These are phyloP conservation scores for Rhododendron vialii DNA, from an alignment of 148 eudicot genomes.

Conservation along the genomic window DNA sequence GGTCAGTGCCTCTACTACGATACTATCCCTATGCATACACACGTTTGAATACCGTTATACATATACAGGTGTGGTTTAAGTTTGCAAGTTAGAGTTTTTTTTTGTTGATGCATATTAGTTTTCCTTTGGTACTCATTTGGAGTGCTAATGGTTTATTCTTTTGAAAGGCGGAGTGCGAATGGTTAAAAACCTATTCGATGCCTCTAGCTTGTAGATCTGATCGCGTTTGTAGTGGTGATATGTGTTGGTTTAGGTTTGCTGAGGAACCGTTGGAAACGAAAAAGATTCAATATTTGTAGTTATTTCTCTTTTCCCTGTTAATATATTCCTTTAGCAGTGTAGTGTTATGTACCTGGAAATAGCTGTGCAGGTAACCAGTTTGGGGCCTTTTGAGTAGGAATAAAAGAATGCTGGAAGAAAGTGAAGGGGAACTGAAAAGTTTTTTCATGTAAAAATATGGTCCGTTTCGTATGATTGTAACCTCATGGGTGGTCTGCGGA, in stretches of 20 bases:
- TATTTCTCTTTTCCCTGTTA: neutral
- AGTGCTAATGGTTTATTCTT: neutral
- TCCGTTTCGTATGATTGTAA: neutral
- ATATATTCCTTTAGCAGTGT: neutral
- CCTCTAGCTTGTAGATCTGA: neutral
- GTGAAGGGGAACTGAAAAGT: neutral
- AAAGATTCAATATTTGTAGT: neutral
- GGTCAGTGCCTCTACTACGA: conserved; percentile 12
- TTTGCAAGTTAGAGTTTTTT: neutral
- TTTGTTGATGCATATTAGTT: neutral
- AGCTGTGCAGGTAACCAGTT: neutral
- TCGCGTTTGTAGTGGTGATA: too few relatives aligned
- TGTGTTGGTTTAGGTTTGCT: neutral
- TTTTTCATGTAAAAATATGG: neutral
- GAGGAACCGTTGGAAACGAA: neutral
- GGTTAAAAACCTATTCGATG: neutral
- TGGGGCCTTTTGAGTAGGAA: neutral
- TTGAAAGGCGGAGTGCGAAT: neutral
- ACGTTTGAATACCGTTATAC: neutral
- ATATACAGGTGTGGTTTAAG: neutral
- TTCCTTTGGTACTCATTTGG: neutral
- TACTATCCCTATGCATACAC: neutral
- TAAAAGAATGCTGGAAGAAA: neutral
- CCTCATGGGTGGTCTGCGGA: neutral
- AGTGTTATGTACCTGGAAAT: neutral